Percentiles rank a stretch among this genome's conserved stretches.
These are phyloP conservation scores for Agaricales sp. DNA, from an alignment of 1,284 basidiomycete species.

Conservation along the genomic window DNA sequence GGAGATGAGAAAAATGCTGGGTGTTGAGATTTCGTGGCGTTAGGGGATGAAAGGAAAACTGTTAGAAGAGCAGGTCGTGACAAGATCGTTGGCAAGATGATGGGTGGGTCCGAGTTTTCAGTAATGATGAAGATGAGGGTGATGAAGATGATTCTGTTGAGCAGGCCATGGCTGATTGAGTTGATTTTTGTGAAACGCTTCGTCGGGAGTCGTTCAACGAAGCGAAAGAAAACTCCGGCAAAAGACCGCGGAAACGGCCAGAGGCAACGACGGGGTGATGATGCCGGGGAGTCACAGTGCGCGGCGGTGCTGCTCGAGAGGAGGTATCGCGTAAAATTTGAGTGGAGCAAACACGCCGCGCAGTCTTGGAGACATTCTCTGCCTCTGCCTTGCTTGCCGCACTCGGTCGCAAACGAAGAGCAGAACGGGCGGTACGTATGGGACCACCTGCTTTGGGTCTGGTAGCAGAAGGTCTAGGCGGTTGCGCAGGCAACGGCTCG, in stretches of 20 bases:
- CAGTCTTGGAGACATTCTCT: neutral
- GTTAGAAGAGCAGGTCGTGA: neutral
- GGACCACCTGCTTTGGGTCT: neutral
- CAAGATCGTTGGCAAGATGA: conserved; percentile 1
- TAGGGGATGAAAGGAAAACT: neutral
- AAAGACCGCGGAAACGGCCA: neutral
- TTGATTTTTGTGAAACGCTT: neutral
- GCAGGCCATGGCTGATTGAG: neutral
- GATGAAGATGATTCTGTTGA: neutral
- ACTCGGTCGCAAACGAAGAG: neutral
- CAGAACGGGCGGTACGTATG: neutral
- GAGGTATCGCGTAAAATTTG: neutral
- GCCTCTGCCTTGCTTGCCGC: neutral
- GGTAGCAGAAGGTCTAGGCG: neutral
- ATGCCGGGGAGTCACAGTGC: neutral
- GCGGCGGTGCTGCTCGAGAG: neutral
- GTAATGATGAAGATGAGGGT: neutral
- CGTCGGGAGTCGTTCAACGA: neutral
- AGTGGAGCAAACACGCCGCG: neutral
- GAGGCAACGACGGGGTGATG: neutral
- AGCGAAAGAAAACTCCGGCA: neutral
- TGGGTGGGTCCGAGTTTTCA: neutral
- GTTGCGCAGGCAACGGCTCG: conserved; percentile 11
- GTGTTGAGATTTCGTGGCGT: neutral
- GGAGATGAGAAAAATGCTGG: neutral